Base-by-base conservation (phyloP, 163 green algal genomes). In the Prototheca wickerhamii region DNA sequence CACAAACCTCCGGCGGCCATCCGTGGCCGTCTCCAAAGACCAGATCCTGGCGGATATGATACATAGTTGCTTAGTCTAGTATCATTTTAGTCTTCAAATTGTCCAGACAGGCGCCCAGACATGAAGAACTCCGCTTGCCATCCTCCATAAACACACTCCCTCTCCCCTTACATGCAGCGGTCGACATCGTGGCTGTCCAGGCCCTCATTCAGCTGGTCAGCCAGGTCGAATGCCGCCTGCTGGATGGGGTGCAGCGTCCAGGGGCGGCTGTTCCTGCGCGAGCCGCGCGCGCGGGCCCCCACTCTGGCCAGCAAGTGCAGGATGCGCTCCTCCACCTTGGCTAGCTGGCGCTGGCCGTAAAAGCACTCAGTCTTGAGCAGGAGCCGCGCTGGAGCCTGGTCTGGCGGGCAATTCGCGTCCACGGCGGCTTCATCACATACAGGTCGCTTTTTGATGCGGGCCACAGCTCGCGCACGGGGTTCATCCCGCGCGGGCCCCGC, bases 1-100 rank as follows among this genome's bases (percentile, higher is more conserved):
- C n/a, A 92, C 68, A 74, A 92, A 93, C 20, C 52, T 58, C 0
- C 86, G 78, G 42, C 64, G 74, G 31, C 84, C 86, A 29, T 70
- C 74, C 0, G 29, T 29, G 26, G 43, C 65, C 1, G 65, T 43
- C 71, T 92, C 86, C 15, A 63, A 12, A 12, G 75, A 83, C 63
- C 86, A 89, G 4, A 82, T 62, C 50, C 82, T 26, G 44, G 5
- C 10, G 44, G 15, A 29, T 12, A 10, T 8, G 20, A 23, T 28
- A 53, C 5, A 29, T 23, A 18, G 20, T 12, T 10, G 18, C 15
- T 29, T 23, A 29, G 0, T 29, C 5, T 5, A 10, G 25, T 8
- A 53, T 8, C 18, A 53, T 18, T 8, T 5, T 5, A 25, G 21
- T 18, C 17, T 5, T 26, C 18, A 53, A 25, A 29, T 23, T 5